A percentile compares a stretch with the other conserved stretches of the same genome.
phyloP scores from a whole-genome alignment of 2,329 filamentous ascomycete genomes.

The Curvularia sp. region DNA sequence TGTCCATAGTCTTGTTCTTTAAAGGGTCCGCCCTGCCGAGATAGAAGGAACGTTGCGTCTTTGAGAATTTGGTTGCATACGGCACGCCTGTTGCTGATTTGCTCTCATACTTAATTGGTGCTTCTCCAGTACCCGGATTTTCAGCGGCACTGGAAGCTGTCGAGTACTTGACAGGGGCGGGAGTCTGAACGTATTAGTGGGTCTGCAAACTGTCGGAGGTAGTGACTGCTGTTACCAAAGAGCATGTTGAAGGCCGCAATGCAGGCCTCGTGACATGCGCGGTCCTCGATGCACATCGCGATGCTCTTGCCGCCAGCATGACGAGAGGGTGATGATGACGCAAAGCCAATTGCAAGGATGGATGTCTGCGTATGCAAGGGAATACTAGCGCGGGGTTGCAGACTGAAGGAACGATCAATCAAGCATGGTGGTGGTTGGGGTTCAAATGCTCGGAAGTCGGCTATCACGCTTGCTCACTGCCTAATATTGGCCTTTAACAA shows the following conservation, averaged over 20 bases:
- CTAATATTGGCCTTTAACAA: no score
- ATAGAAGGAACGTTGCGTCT: background rate
- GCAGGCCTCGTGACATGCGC: background rate
- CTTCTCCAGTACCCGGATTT: background rate
- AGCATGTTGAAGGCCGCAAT: background rate
- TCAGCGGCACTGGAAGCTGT: background rate
- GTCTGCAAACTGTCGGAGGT: no score
- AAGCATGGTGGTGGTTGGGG: background rate
- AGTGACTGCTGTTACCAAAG: background rate
- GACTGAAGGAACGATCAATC: background rate
- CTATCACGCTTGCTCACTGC: background rate
- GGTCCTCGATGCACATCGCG: background rate
- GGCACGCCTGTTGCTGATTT: background rate
- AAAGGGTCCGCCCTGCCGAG: background rate
- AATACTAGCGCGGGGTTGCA: background rate
- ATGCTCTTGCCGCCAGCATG: slow-evolving; percentile 1
- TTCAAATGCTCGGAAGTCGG: slow-evolving; percentile 1
- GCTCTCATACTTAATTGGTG: background rate
- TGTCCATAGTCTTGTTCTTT: background rate
- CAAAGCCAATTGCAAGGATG: background rate
- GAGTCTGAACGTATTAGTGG: background rate
- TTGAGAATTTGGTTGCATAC: background rate
- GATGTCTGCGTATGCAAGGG: no score
- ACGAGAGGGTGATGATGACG: background rate
- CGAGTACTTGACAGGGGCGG: background rate